Evolutionary conservation across 768 basidiomycete genomes (phyloP), one percentile per base, ranked within the genome.

Genomic region (Wakefieldia striispora): DNA sequence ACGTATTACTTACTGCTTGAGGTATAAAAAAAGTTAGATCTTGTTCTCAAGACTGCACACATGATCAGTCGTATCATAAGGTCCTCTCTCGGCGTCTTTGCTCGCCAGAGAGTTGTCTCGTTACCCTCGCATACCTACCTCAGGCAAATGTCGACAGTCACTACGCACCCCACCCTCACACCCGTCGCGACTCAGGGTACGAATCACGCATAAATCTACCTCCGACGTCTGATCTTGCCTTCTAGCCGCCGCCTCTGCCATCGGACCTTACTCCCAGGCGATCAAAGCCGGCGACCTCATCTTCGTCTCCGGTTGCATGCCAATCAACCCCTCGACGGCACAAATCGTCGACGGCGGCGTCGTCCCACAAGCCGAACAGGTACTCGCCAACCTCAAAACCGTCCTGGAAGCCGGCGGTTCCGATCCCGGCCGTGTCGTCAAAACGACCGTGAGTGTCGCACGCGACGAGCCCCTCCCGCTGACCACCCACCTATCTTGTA

Each of bases 261-360:
- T 92, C 51, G 91, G 91, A 1, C 93, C 93, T 27, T 95, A 95
- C 72, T 84, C 82, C 2, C 89, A 95, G 72, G 95, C 84, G 4
- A 81, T 95, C 71, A 88, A 87, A 63, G 78, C 79, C 44, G 88
- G 88, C 43, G 82, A 89, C 58, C 78, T 93, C 50, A 80, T 97
- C 56, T 99, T 95, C 72, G 77, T 84, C 39, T 95, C 92, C 2
- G 95, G 95, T 40, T 88, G 85, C 65, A 87, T 98, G 61, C 87
- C 91, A 2, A 74, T 97, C 48, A 81, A 88, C 62, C 88, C 93
- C 11, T 62, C 71, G 26, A 86, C 87, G 58, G 84, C 74, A 42
- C 90, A 53, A 17, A 38, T 62, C 56, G 47, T 40, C 40, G 49
- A 50, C 3, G 61, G 62, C 14, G 61, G 62, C 11, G 62, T 62